Evolutionary conservation across 352 stramenopile genomes (phyloP).

Genomic region (Phytophthora sp.): DNA sequence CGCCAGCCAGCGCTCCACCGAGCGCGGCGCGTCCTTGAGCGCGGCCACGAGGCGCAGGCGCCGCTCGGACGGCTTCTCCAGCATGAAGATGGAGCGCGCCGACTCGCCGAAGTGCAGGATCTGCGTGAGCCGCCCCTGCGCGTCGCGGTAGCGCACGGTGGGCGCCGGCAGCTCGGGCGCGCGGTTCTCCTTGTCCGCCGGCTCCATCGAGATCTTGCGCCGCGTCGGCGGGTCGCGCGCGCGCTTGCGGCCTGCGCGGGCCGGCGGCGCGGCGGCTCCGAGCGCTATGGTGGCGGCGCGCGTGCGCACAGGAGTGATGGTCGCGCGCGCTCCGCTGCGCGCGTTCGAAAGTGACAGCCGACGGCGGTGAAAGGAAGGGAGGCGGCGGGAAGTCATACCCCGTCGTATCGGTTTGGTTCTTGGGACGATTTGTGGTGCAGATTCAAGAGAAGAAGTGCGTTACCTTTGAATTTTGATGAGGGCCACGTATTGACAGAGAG

Average conservation of each 20-base stretch:
- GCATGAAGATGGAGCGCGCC: slow-evolving; percentile 63
- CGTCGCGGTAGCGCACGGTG: slow-evolving; percentile 21
- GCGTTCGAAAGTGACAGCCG: too few relatives aligned
- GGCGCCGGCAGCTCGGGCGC: slow-evolving; percentile 18
- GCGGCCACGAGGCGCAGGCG: slow-evolving; percentile 52
- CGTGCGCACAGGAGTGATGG: slow-evolving; percentile 17
- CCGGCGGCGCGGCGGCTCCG: slow-evolving; percentile 4
- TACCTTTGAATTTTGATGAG: too few relatives aligned
- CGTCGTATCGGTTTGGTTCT: too few relatives aligned
- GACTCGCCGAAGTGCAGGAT: slow-evolving; percentile 67
- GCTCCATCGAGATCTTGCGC: slow-evolving; percentile 37
- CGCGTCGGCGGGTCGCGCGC: slow-evolving; percentile 31
- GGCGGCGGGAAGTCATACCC: too few relatives aligned
- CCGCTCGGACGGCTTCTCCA: slow-evolving; percentile 50
- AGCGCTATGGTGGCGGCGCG: slow-evolving; percentile 17
- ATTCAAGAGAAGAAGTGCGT: too few relatives aligned
- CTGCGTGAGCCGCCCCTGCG: slow-evolving; percentile 6
- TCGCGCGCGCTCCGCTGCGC: slow-evolving; percentile 3
- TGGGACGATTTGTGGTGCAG: too few relatives aligned
- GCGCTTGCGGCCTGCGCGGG: slow-evolving; percentile 36
- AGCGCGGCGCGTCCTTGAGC: slow-evolving; percentile 54
- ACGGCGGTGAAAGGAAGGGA: too few relatives aligned
- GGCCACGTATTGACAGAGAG: too few relatives aligned
- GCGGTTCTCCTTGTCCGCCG: slow-evolving; percentile 49
- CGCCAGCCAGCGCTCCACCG: slow-evolving; percentile 55